Evolutionary conservation across 1,284 basidiomycete species (phyloP), one percentile per base, ranked within the genome.

Genomic region (Tylopilus sp.): DNA sequence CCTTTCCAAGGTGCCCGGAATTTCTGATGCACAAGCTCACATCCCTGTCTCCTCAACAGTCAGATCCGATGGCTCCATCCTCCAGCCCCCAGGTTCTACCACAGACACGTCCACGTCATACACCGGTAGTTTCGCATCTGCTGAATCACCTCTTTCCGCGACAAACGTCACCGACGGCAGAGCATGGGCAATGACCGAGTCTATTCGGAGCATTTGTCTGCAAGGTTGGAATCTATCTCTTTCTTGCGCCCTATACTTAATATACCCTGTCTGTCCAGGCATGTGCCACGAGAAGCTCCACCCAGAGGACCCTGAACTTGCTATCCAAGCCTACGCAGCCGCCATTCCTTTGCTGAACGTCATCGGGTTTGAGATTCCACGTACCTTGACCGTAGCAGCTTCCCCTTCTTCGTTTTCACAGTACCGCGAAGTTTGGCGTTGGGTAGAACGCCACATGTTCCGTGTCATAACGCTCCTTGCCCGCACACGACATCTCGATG

Each of bases 341-440:
- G 77, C 77, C 0, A 63, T 81, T 6, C 74, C 81, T 3, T 70
- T 84, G n/a, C 71, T 89, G 35, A 66, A 70, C 19, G 57, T 70
- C 40, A 65, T 79, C 36, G 72, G 78, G 35, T 70, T 72, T 26
- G 79, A 82, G 44, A 73, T 84, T 26, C 70, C 75, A 0, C 66
- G 73, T 7, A 60, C 71, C 25, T 31, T 56, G 4, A 33, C 39
- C 36, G 47, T 69, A 6, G 71, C 50, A 49, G 71, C 30, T 69
- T 74, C 55, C 67, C 71, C 45, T 31, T 68, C 73, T 9, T 73
- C 80, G 2, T 90, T 90, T 59, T 65, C 71, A 5, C 76, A 74
- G 37, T 81, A 84, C 41, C 79, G 81, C 21, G 88, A 91, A 55
- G 72, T 89, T 8, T 91, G 88, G 88, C 74, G 86, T 49, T 91